Evolutionary conservation across 2,329 filamentous ascomycete genomes (phyloP), one percentile per base, ranked within the genome.

Genomic region (Penicillium sp.): DNA sequence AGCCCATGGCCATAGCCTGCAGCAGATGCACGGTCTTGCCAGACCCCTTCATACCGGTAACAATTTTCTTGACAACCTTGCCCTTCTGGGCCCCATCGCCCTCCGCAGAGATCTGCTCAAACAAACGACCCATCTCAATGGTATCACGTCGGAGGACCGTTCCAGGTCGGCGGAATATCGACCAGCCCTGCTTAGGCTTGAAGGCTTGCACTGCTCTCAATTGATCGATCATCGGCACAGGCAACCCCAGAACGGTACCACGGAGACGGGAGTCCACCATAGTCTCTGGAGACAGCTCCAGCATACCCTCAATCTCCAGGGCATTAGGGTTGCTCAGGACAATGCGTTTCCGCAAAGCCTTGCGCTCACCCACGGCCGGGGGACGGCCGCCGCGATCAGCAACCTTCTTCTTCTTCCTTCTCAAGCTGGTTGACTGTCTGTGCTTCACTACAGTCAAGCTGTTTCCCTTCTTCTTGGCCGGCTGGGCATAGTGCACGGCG

Each of bases 241-340:
- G 86, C 29, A 97, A 76, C 1, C 84, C 84, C 52, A 91, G 78
- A 31, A 97, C 83, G 60, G 83, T 83, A 36, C 89, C 91, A 10
- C 83, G 77, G 50, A 84, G 82, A 35, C 80, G 79, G 31, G 78
- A 75, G 54, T 82, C 78, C 19, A 82, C 74, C 76, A 88, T 78
- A 43, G 81, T 83, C 61, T 82, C 78, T 10, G 76, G 71, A 13
- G 77, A 81, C 54, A 96, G 70, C 49, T 88, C 82, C 59, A 82
- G 77, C 65, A 96, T 80, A 12, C 86, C 89, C 25, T 80, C 72
- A 8, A 97, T 89, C 59, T 88, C 85, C 38, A 97, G 79, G 49
- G 94, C 94, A 77, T 96, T 97, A 75, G 90, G 89, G 78, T 97
- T 99, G 81, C 89, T 93, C 60, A 99, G 86, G 59, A 96, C 87